Percentiles rank a stretch among this genome's conserved stretches.
These are phyloP conservation scores for Blastocystis sp. DNA, from an alignment of 352 stramenopile genomes.

Conservation along the genomic window DNA sequence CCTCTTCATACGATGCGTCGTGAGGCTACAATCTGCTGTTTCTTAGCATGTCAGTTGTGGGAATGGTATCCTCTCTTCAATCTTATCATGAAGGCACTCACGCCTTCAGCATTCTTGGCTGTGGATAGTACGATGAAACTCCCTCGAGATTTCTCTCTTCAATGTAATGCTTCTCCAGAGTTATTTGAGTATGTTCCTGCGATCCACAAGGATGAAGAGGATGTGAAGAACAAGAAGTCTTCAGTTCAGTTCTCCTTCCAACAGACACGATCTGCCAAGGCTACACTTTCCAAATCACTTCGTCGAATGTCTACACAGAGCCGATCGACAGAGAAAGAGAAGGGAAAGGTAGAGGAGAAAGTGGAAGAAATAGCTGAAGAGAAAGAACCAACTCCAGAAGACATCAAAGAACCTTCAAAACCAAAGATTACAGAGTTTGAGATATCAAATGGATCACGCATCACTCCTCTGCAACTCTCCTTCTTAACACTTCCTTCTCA, in stretches of 20 bases:
- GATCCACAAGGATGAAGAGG: background rate
- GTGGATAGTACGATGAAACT: conserved; percentile 18
- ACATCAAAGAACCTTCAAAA: background rate
- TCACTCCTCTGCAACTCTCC: background rate
- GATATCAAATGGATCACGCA: background rate
- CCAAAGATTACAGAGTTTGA: background rate
- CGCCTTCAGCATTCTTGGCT: background rate
- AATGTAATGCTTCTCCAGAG: background rate
- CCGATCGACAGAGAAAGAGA: background rate
- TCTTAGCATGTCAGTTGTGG: conserved; percentile 20
- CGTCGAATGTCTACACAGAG: background rate
- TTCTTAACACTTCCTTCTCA: background rate
- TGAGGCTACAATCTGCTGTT: background rate
- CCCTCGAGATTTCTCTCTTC: background rate
- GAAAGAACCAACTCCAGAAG: background rate
- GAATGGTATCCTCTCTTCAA: conserved; percentile 42
- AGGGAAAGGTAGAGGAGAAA: background rate
- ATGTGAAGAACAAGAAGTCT: background rate
- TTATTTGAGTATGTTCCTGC: conserved; percentile 4
- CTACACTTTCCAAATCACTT: background rate
- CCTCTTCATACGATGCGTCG: background rate
- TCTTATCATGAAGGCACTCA: conserved; percentile 1
- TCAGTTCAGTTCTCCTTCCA: conserved; percentile 3
- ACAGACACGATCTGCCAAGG: background rate
- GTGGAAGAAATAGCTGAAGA: background rate